Evolutionary conservation across 2,329 filamentous ascomycete species (phyloP), one percentile per base, ranked within the genome.

Genomic region (Teratosphaeria destructans): DNA sequence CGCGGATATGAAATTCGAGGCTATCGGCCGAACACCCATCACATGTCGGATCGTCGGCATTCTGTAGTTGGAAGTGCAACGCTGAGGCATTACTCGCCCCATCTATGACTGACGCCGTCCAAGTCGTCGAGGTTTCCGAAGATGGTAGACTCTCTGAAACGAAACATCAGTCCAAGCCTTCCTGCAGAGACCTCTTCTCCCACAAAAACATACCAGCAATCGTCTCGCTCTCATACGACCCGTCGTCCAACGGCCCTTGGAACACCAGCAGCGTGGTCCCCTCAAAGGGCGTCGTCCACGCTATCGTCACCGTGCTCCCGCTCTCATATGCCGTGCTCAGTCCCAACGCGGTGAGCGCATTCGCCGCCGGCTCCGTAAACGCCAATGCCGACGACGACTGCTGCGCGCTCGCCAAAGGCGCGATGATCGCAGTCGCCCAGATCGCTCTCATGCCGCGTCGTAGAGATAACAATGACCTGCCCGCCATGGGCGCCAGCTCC

Each of bases 231-330:
- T 23, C 43, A 14, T 37, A 61, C 29, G 32, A 32, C 29, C 62
- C 62, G 56, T 64, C 54, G 14, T 37, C 56, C 52, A 43, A 27
- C 43, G 47, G 60, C 10, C 60, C 56, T 54, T 64, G 60, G 49
- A 35, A 64, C 11, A 62, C 58, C 23, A 29, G 23, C 49, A 64
- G 39, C 10, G 57, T 59, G 52, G 60, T 62, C 2, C 12, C 14
- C 14, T 55, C 57, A 34, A 52, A 64, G 14, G 35, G 39, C 1
- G 37, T 62, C 54, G 54, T 34, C 62, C 62, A 64, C 29, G 54
- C 29, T 7, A 64, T 23, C 39, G 34, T 26, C 35, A 64, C 62
- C 35, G 58, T 19, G 10, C 62, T 32, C 10, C 62, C 62, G 5
- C 43, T 26, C 5, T 29, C 39, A 27, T 58, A 63, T n/a, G 32